These are phyloP conservation scores for Trametes sp. DNA, from an alignment of 1,284 basidiomycete species.

Conservation along the genomic window DNA sequence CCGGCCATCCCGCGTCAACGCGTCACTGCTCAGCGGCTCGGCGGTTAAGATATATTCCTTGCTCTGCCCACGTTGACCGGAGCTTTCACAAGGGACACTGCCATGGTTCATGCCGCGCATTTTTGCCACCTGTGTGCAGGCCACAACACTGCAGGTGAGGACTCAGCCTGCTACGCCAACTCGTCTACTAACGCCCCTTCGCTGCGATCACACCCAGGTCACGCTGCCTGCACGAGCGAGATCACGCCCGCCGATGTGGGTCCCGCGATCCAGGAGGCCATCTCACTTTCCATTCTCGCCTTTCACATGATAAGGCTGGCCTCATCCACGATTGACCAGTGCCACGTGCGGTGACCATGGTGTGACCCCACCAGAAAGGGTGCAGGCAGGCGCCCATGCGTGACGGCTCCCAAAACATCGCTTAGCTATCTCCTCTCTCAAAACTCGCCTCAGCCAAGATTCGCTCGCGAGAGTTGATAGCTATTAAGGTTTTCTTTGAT, in stretches of 20 bases:
- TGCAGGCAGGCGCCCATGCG: neutral
- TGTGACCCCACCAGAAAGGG: neutral
- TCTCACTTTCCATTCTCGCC: neutral
- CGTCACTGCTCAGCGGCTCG: too few species aligned
- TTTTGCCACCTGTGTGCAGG: neutral
- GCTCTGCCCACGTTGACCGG: too few species aligned
- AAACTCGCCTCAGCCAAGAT: too few species aligned
- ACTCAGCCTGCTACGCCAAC: neutral
- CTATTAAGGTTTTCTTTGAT: too few species aligned
- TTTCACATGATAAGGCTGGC: conserved; percentile 3
- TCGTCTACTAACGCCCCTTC: neutral
- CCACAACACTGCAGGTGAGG: neutral
- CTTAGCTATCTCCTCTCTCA: too few species aligned
- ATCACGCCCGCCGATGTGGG: neutral
- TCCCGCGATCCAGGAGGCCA: conserved; percentile 1
- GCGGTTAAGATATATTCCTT: too few species aligned
- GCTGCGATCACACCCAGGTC: neutral
- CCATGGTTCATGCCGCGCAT: too few species aligned
- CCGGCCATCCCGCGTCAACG: too few species aligned
- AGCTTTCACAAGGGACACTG: too few species aligned
- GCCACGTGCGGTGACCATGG: neutral
- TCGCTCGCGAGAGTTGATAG: too few species aligned
- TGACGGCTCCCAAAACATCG: too few species aligned
- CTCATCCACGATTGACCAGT: too few species aligned
- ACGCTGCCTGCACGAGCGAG: neutral